Percentiles rank a stretch among this genome's conserved stretches.
Evolutionary conservation across 345 rosid genomes (phyloP).

Genomic region (Litchi chinensis): DNA sequence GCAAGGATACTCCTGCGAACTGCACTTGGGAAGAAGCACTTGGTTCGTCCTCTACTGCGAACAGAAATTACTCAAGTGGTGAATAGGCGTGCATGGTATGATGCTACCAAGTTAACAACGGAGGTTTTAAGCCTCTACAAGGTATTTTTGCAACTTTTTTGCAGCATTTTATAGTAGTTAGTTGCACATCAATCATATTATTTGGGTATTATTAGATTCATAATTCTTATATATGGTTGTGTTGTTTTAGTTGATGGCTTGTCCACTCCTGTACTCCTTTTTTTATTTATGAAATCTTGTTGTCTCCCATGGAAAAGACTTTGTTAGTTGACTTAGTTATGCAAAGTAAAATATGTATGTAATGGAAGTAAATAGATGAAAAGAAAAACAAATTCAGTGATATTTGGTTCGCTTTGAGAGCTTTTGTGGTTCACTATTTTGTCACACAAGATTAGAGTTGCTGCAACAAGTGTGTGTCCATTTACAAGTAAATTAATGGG

Average conservation of each 20-base stretch:
- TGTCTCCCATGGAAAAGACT: not conserved
- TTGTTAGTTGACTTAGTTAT: not conserved
- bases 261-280: not conserved
- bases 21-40: constrained; percentile 92
- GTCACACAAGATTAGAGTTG: not conserved
- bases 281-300: not conserved
- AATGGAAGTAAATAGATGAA: not conserved
- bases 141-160: constrained; percentile 44
- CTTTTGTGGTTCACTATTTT: constrained; percentile 3
- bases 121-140: constrained; percentile 86
- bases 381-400: not conserved
- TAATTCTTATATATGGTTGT: not conserved
- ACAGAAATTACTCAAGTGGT: constrained; percentile 94
- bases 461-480: not conserved
- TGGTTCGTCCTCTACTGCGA: constrained; percentile 82
- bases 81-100: constrained; percentile 94
- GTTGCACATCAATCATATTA: not conserved
- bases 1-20: constrained; percentile 88
- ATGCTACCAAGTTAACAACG: constrained; percentile 74
- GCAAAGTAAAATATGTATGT: not conserved
- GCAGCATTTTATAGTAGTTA: not conserved
- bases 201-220: not conserved
- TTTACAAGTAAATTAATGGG: not conserved
- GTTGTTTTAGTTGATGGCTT: not conserved
- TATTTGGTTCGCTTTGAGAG: not conserved